A percentile compares a stretch with the other conserved stretches of the same genome.
These are phyloP conservation scores for Rhodotorula babjevae DNA, from an alignment of 768 basidiomycete species.

Conservation along the genomic window DNA sequence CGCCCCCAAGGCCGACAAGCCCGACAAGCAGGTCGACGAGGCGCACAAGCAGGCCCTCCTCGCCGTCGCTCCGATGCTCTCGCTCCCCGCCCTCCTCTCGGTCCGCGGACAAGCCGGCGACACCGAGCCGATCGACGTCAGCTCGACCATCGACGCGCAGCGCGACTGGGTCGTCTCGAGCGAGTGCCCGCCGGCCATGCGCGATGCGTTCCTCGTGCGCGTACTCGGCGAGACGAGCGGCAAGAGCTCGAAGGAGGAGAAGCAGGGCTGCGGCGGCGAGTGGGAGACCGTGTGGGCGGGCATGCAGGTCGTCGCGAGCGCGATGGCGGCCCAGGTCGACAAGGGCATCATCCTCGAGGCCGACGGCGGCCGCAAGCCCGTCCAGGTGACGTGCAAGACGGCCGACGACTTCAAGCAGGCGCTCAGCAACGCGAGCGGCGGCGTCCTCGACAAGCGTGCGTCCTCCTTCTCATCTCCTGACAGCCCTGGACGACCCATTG, in stretches of 20 bases:
- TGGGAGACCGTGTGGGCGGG: not conserved
- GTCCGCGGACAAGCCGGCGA: not conserved
- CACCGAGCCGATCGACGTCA: not conserved
- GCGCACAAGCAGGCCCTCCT: not conserved
- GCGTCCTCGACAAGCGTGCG: conserved; percentile 13
- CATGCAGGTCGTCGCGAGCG: not conserved
- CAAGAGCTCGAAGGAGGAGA: no score
- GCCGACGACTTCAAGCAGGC: not conserved
- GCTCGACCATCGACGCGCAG: conserved; percentile 8
- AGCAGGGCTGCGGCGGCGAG: no score
- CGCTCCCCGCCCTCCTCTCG: conserved; percentile 1
- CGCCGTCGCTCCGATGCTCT: conserved; percentile 1
- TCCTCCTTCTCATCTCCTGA: not conserved
- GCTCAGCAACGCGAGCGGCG: not conserved
- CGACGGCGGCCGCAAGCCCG: not conserved
- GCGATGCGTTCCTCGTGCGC: conserved; percentile 9
- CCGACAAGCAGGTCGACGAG: no score
- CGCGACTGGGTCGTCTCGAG: not conserved
- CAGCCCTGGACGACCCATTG: not conserved
- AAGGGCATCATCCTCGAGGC: not conserved
- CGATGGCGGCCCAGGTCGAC: not conserved
- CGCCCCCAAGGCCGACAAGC: not conserved
- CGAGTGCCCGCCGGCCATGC: not conserved
- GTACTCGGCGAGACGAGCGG: not conserved
- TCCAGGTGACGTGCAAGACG: not conserved